Base-by-base conservation (phyloP, 2,329 filamentous ascomycete genomes). In the Hypoxylon sp. region DNA sequence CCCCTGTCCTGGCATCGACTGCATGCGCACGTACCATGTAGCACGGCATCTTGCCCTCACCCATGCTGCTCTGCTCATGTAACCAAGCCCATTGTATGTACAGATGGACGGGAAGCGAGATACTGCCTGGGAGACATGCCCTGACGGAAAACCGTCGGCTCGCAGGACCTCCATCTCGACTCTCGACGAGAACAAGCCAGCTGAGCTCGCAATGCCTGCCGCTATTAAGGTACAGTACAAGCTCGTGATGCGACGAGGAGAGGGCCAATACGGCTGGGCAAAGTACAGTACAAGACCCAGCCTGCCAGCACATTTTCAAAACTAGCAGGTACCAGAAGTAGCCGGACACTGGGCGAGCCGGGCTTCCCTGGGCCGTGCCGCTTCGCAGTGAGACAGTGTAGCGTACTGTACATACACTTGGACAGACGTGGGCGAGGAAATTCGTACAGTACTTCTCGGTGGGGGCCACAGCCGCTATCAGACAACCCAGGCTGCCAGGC, bases 161-260 rank as follows among this genome's bases (percentile, higher is more conserved):
- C n/a, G n/a, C n/a, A 18, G n/a, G n/a, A n/a, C n/a, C n/a, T n/a
- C n/a, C n/a, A 35, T 35, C 31, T 35, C 6, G 31, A 35, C 31
- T 33, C 27, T 29, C 3, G 27, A 29, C 27, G 8, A 29, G 13
- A 29, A 29, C 13, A 29, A 29, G 9, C 9, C 27, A 4, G 9
- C 31, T 26, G 31, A 46, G 11, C n/a, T 13, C 29, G 24, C 20
- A 37, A 15, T 42, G 53, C 27, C 47, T 57, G 45, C 55, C 55
- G 55, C 48, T 50, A 49, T 53, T 50, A 54, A 54, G 5, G n/a
- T 15, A 35, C 15, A 54, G 31, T 24, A 49, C 37, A 53, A 37
- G 20, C 48, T 58, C 18, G 29, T 52, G 62, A 59, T 55, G 55
- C 62, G 58, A 62, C 41, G 42, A 42, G 52, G 53, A 56, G 62